Evolutionary conservation across 495 filamentous ascomycete genomes (phyloP), one percentile per base, ranked within the genome.

Genomic region (Penicillium subrubescens): DNA sequence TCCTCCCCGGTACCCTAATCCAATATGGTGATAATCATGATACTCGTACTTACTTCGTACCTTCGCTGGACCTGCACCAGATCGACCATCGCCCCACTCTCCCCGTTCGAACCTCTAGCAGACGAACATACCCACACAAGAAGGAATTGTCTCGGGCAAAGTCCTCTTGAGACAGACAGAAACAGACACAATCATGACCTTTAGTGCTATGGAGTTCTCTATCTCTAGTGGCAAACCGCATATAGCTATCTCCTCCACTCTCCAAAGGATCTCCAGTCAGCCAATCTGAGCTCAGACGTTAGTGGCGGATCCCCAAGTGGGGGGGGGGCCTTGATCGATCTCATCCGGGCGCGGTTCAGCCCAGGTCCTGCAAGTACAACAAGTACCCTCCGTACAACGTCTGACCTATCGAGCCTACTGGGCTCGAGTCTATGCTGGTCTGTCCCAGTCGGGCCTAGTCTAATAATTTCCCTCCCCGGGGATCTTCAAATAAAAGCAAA

Each of bases 251-350:
- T 23, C 23, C 44, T 23, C 44, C 19, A 12, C 5, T 2, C 23
- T 25, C 8, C 8, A 12, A 11, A 48, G 44, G 44, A 17, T 48
- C 21, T 21, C 10, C 43, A 6, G 7, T 31, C 15, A 37, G 58
- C 61, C 58, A 46, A 62, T 53, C 62, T 50, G 57, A 60, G 57
- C 57, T 60, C 57, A 34, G 57, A 60, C 57, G 59, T 53, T 46
- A 12, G 44, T 48, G 59, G 59, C 55, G 23, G 50, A 41, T 31
- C 29, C 44, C 19, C 27, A 65, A 52, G 55, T 50, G 64, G 56
- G 56, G 27, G 19, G 15, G 56, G 56, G 27, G 19, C 8, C 34
- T 63, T 41, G 56, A 62, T 57, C 57, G 66, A 61, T 68, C 66
- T 55, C 46, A 43, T 55, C 29, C 53, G 2, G 17, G 17, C 52